These are phyloP conservation scores for Cystofilobasidium ferigula DNA, from an alignment of 768 basidiomycete species.

Conservation along the genomic window DNA sequence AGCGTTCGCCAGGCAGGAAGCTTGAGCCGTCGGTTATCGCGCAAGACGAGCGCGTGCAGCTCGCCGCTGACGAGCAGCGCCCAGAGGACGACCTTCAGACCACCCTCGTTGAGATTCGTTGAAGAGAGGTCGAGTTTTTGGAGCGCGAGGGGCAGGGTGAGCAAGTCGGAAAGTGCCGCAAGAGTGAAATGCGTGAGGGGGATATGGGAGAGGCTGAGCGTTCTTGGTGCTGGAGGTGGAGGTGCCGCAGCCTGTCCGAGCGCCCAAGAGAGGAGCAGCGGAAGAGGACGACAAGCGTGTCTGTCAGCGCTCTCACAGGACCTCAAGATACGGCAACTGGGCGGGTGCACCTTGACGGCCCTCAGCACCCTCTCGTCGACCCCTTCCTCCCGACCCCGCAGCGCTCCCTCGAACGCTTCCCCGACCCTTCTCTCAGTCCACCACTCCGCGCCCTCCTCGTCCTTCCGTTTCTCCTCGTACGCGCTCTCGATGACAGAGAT, in stretches of 20 bases:
- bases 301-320: conserved; percentile 1
- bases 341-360: conserved; percentile 34
- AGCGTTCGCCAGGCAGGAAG: conserved; percentile 62
- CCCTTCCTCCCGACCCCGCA: conserved; percentile 36
- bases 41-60: conserved; percentile 69
- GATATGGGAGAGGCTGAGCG: conserved; percentile 68
- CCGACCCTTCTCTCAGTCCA: conserved; percentile 80
- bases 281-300: conserved; percentile 10
- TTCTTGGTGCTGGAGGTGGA: conserved; percentile 51
- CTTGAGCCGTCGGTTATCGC: conserved; percentile 75
- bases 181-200: conserved; percentile 60
- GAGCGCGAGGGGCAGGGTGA: conserved; percentile 34
- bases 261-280: neutral
- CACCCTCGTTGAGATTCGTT: conserved; percentile 40
- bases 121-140: neutral
- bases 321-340: neutral
- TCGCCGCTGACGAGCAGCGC: conserved; percentile 72
- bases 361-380: conserved; percentile 29
- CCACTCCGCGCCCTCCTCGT: conserved; percentile 57
- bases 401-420: conserved; percentile 56
- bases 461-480: conserved; percentile 59
- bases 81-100: conserved; percentile 79
- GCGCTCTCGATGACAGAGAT: conserved; percentile 16
- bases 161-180: conserved; percentile 75
- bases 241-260: conserved; percentile 9